Evolutionary conservation across 2,329 filamentous ascomycete genomes (phyloP), one percentile per base, ranked within the genome.

Genomic region (Claviceps paspali): DNA sequence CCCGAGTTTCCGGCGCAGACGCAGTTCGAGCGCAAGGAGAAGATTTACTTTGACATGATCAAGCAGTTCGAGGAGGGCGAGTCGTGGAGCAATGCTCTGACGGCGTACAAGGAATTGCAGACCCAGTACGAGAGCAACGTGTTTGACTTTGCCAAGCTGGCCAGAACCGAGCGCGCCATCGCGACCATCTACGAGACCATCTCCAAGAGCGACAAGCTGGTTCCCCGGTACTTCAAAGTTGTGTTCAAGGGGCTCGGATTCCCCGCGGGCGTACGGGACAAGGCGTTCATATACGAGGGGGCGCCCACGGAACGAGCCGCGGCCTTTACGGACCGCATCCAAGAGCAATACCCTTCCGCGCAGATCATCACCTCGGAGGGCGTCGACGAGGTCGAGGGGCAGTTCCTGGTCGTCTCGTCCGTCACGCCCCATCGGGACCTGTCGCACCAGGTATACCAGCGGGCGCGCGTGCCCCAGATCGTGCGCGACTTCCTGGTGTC

Each of bases 51-150:
- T 50, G 75, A 86, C 47, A 93, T 96, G 70, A 93, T 96, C 54
- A 86, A 87, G 56, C 71, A 88, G 53, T 95, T 91, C 45, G 88
- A 96, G 52, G 85, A 92, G 42, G 87, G 86, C n/a, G 80, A 85
- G 53, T 85, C 85, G 1, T 96, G 88, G 88, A 81, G 82, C 49
- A 83, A 83, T 55, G 88, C 87, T 1, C 63, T 98, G 29, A 71
- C 76, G 5, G 84, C 84, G 3, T 96, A 98, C 59, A 82, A 82
- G 53, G 88, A 98, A 58, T 75, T 98, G 36, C 82, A 87, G 33
- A 61, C 67, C n/a, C 86, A 96, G 57, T 98, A 96, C 53, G 86
- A 94, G 61, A 75, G 71, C 46, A 93, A 86, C 42, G 63, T 82
- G 0, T 94, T 87, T 55, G 91, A 98, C 59, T 95, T 93, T 49